phyloP scores from a whole-genome alignment of 352 stramenopile genomes.

The Detonula confervacea region DNA sequence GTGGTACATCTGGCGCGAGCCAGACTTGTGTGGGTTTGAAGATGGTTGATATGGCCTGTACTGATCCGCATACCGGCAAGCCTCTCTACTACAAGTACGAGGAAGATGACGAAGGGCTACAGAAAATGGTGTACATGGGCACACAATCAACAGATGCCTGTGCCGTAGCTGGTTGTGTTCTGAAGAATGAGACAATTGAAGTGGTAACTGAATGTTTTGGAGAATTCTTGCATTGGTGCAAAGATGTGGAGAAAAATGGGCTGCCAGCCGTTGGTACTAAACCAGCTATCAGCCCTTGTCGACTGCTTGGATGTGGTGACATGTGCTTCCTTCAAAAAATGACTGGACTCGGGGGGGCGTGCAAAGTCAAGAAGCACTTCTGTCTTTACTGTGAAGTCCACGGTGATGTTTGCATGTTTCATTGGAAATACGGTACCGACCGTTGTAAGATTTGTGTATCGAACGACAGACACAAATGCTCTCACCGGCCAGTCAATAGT shows the following conservation, averaged over 20 bases:
- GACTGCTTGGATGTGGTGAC: neutral
- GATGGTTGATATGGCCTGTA: neutral
- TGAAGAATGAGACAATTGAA: neutral
- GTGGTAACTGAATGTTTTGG: neutral
- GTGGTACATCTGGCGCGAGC: neutral
- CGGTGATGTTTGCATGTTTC: neutral
- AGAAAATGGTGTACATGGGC: neutral
- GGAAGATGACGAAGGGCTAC: neutral
- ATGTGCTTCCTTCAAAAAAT: slow-evolving; percentile 1
- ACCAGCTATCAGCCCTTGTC: neutral
- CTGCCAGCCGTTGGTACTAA: neutral
- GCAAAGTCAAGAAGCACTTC: slow-evolving; percentile 1
- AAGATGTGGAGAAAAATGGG: neutral
- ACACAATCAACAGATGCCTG: neutral
- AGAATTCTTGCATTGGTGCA: neutral
- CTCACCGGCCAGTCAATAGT: neutral
- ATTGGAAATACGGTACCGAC: neutral
- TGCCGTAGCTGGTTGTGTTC: neutral
- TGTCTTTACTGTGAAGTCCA: slow-evolving; percentile 3
- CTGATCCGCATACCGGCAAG: no score
- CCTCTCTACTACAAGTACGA: neutral
- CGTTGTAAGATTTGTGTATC: neutral
- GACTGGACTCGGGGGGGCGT: neutral
- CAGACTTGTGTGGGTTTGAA: neutral
- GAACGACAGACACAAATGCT: neutral